phyloP scores from a whole-genome alignment of 2,329 filamentous ascomycete genomes.

The Penicillium polonicum region DNA sequence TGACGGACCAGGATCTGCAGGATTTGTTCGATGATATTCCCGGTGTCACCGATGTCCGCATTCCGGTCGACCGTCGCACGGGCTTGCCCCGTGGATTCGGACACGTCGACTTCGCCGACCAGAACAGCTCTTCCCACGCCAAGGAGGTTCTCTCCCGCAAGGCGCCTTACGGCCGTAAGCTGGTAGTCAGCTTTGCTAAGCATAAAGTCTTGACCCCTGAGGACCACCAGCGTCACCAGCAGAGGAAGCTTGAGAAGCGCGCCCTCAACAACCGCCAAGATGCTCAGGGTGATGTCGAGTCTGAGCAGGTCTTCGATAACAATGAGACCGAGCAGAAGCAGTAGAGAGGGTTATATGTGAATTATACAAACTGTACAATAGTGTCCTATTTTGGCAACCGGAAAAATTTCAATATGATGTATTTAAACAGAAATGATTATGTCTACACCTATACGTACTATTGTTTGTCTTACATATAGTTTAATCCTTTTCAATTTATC shows the following conservation, averaged over 20 bases:
- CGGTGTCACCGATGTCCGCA: conserved; percentile 72
- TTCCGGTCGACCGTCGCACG: conserved; percentile 77
- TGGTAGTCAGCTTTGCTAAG: conserved; percentile 64
- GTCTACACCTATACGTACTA: background rate
- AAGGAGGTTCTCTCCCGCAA: conserved; percentile 56
- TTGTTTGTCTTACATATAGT: background rate
- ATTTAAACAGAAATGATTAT: background rate
- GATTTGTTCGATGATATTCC: conserved; percentile 68
- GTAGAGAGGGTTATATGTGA: background rate
- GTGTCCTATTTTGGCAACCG: background rate
- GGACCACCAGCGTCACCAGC: background rate
- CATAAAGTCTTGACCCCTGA: conserved; percentile 30
- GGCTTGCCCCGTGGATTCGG: conserved; percentile 81
- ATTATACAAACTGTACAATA: background rate
- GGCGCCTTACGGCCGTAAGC: conserved; percentile 62
- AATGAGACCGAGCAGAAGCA: background rate
- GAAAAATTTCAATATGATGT: background rate
- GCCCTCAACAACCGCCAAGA: background rate
- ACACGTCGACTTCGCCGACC: conserved; percentile 74
- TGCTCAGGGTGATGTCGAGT: background rate
- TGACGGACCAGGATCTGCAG: conserved; percentile 80
- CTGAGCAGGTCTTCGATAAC: background rate
- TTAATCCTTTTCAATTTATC: background rate
- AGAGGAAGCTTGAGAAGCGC: background rate
- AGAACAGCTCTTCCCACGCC: conserved; percentile 63